Conservation (phyloP, 208 protist species). For the Crithidia thermophila region DNA sequence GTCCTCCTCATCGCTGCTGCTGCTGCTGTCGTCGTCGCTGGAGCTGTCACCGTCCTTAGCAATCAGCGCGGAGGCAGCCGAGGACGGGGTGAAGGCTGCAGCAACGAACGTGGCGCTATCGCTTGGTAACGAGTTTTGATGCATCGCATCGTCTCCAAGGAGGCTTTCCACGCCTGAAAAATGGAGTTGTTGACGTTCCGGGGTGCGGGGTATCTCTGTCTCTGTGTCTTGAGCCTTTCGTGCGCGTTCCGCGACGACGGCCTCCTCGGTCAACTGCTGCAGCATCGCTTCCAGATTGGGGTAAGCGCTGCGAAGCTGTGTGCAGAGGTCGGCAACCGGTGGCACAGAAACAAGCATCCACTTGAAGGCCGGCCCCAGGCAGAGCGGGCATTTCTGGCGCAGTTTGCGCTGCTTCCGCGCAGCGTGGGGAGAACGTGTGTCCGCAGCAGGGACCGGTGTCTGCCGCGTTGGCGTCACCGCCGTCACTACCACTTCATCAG, state of each 20-base stretch:
- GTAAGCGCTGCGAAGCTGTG: slow-evolving; percentile 11
- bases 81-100: background rate
- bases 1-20: background rate
- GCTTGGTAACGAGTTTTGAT: background rate
- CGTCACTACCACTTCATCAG: slow-evolving; percentile 2
- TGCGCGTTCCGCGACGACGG: background rate
- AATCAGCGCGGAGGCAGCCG: background rate
- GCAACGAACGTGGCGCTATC: background rate
- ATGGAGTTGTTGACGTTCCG: no score
- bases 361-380: slow-evolving; percentile 64
- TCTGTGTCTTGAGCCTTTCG: background rate
- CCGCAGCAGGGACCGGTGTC: background rate
- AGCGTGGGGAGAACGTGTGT: background rate
- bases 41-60: background rate
- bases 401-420: slow-evolving; percentile 28
- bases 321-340: slow-evolving; percentile 48
- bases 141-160: background rate
- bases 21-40: background rate
- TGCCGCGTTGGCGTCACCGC: background rate
- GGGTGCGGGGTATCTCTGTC: background rate
- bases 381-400: slow-evolving; percentile 58
- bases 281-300: slow-evolving; percentile 32
- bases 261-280: background rate
- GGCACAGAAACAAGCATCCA: slow-evolving; percentile 64
- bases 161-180: no score